Percentiles rank a stretch among this genome's conserved stretches.
Evolutionary conservation across 1,139 yeast genomes (phyloP).

Genomic region (Debaryomycetaceae sp.): DNA sequence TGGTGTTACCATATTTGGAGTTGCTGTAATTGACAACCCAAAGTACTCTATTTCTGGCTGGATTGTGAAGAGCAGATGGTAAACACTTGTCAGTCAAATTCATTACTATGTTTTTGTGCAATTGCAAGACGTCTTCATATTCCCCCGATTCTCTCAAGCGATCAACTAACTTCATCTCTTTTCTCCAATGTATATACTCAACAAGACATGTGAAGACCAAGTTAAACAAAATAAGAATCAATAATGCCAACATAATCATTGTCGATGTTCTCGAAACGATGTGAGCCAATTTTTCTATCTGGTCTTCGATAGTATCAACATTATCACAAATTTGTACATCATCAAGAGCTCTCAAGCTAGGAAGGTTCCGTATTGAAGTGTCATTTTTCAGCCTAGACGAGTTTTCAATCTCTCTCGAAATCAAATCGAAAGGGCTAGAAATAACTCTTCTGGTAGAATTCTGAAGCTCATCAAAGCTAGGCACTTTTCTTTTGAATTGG

Average conservation of each 20-base stretch:
- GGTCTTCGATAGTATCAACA: conserved; percentile 3
- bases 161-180: conserved; percentile 27
- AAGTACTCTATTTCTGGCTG: conserved; percentile 5
- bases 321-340: conserved; percentile 6
- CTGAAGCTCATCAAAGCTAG: conserved; percentile 53
- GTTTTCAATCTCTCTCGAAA: conserved; percentile 8
- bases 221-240: conserved; percentile 26
- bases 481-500: conserved; percentile 44
- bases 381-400: conserved; percentile 10
- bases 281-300: conserved; percentile 15
- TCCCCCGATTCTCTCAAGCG: conserved; percentile 10
- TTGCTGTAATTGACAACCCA: conserved; percentile 54
- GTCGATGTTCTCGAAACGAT: conserved; percentile 30
- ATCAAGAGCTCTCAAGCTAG: conserved; percentile 22
- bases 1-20: conserved; percentile 41
- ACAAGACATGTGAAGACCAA: conserved; percentile 35
- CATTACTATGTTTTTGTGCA: conserved; percentile 15
- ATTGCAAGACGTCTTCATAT: conserved; percentile 14
- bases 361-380: conserved; percentile 13
- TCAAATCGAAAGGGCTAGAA: conserved; percentile 16
- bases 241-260: conserved; percentile 36
- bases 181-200: conserved; percentile 51
- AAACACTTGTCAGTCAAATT: conserved; percentile 10
- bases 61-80: conserved; percentile 2
- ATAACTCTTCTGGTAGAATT: conserved; percentile 23